A percentile compares a stretch with the other conserved stretches of the same genome.
These are phyloP conservation scores for Trichosporon sp. DNA, from an alignment of 1,284 basidiomycete genomes.

Conservation along the genomic window DNA sequence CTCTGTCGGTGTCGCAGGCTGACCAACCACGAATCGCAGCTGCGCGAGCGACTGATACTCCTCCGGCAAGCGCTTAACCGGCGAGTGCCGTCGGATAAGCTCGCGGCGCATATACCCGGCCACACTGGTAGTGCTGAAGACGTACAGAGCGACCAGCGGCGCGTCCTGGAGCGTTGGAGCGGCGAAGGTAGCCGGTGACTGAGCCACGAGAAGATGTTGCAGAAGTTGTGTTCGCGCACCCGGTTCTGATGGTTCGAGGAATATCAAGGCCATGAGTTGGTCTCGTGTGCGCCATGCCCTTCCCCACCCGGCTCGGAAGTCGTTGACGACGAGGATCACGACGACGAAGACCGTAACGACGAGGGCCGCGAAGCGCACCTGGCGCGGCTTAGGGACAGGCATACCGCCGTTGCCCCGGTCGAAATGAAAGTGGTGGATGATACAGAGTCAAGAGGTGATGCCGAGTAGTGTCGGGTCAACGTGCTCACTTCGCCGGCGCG, in stretches of 20 bases:
- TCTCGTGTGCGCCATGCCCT: neutral
- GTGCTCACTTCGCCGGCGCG: no score
- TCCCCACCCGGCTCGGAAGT: neutral
- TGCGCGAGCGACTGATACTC: neutral
- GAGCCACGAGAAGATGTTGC: neutral
- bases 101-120: slow-evolving; percentile 1
- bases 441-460: no score
- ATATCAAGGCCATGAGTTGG: neutral
- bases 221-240: neutral
- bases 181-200: neutral
- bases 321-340: neutral
- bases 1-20: neutral
- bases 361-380: neutral
- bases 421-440: neutral
- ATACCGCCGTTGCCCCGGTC: neutral
- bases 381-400: neutral
- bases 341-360: neutral
- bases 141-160: neutral
- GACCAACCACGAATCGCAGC: neutral
- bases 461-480: neutral
- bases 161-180: neutral
- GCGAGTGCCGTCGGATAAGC: neutral
- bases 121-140: neutral
- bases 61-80: neutral
- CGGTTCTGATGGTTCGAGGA: neutral